These are phyloP conservation scores for Emericellopsis terricola DNA, from an alignment of 495 filamentous ascomycete species.

Conservation along the genomic window DNA sequence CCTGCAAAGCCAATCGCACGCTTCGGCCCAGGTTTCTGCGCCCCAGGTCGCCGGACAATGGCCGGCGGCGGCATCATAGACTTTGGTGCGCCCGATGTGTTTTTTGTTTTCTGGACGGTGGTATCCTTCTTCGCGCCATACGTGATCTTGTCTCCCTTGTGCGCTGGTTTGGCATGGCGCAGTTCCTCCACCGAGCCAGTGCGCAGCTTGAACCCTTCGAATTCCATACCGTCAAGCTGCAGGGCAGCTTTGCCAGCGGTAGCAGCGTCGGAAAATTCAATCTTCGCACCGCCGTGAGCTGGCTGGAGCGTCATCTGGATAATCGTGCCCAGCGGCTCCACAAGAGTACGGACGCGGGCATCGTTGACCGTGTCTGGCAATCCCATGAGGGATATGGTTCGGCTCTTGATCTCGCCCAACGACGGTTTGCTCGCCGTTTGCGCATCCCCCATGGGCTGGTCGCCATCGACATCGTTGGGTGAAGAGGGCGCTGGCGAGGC, in stretches of 20 bases:
- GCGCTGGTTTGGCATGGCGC: conserved; percentile 39
- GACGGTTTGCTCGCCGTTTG: conserved; percentile 7
- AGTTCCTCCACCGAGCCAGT: conserved; percentile 55
- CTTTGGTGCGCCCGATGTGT: conserved; percentile 4
- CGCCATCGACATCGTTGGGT: conserved; percentile 7
- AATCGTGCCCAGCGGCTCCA: conserved; percentile 42
- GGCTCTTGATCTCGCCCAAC: conserved; percentile 18
- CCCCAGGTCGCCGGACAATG: conserved; percentile 39
- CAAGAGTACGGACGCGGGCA: conserved; percentile 42
- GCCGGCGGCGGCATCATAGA: conserved; percentile 30
- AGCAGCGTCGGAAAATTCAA: conserved; percentile 57
- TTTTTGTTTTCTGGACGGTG: conserved; percentile 22
- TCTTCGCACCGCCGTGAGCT: conserved; percentile 68
- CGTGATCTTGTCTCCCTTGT: conserved; percentile 29
- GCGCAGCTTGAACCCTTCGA: conserved; percentile 44
- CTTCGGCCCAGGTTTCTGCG: conserved; percentile 37
- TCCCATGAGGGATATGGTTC: conserved; percentile 46
- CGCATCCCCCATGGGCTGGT: conserved; percentile 12
- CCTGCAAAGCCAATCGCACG: conserved; percentile 28
- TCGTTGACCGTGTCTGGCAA: conserved; percentile 59
- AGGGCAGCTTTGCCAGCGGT: conserved; percentile 59
- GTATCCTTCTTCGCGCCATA: conserved; percentile 18
- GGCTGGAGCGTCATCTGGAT: conserved; percentile 54
- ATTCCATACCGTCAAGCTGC: conserved; percentile 53
- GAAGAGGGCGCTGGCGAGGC: conserved; percentile 15